Evolutionary conservation across 1,284 basidiomycete genomes (phyloP).

Genomic region (Marasmius sp.): DNA sequence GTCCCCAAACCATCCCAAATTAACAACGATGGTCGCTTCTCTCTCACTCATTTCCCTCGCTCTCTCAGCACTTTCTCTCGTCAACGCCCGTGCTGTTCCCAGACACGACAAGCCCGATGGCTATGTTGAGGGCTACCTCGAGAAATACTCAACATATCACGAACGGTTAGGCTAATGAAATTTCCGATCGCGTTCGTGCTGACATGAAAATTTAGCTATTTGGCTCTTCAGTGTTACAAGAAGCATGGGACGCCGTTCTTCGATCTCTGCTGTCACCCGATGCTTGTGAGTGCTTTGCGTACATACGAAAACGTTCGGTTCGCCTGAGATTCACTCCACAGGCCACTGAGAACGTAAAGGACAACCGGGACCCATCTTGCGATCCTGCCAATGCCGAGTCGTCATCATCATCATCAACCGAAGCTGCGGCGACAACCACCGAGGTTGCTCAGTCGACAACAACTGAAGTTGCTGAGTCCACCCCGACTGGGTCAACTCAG

Average conservation of each 20-base stretch:
- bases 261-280: slow-evolving; percentile 49
- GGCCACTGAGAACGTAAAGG: slow-evolving; percentile 48
- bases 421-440: not conserved
- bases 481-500: slow-evolving; percentile 16
- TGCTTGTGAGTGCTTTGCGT: slow-evolving; percentile 37
- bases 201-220: slow-evolving; percentile 32
- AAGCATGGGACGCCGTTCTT: slow-evolving; percentile 73
- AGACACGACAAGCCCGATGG: slow-evolving; percentile 41
- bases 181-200: not conserved
- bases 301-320: not conserved
- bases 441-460: slow-evolving; percentile 2
- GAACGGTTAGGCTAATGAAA: slow-evolving; percentile 30
- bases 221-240: slow-evolving; percentile 52
- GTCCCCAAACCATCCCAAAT: not conserved
- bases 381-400: slow-evolving; percentile 24
- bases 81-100: slow-evolving; percentile 44
- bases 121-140: slow-evolving; percentile 44
- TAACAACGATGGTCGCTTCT: slow-evolving; percentile 42
- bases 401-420: slow-evolving; percentile 16
- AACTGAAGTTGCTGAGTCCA: slow-evolving; percentile 18
- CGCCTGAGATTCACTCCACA: slow-evolving; percentile 13
- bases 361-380: slow-evolving; percentile 55
- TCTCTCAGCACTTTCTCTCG: slow-evolving; percentile 43
- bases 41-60: slow-evolving; percentile 50
- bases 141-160: slow-evolving; percentile 68